Base-by-base conservation (phyloP, 495 filamentous ascomycete genomes). In the Penicillium odoratum region DNA sequence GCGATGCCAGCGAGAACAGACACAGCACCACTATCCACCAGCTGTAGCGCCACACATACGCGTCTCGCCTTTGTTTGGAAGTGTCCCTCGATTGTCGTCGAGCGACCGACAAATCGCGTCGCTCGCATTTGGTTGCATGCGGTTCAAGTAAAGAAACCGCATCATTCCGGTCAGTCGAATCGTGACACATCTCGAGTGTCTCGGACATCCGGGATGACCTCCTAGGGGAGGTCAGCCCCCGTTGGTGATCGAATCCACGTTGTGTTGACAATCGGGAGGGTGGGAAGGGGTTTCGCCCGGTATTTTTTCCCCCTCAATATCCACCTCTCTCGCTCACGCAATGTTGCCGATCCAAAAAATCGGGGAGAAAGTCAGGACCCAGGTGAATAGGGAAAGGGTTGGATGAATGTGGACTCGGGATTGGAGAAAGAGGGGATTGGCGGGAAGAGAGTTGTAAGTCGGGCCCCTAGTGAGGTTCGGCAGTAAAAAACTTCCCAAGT, bases 191-290 rank as follows among this genome's bases (percentile, higher is more conserved):
- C 55, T 63, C 65, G 67, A 54, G 53, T 64, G 59, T 66, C 45
- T 58, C 59, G 55, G 65, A 56, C 68, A 61, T 65, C 57, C 62
- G 66, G 73, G 72, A 75, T 74, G 73, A 78, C 75, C 75, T 75
- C 75, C 75, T 69, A 55, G 72, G 73, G 72, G 75, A 76, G 75
- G 75, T 74, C 75, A 76, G 68, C 70, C 73, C 73, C 74, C 73
- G 70, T 67, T 58, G 51, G 64, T 60, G 56, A 64, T 71, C 69
- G 64, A 72, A 75, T 76, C 74, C 74, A 74, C 74, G 70, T 72
- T 77, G 73, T 69, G 53, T 69, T 63, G 62, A 51, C 59, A 63
- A 62, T 61, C 36, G 36, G 57, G 53, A 51, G 55, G 40, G 50
- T 57, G 25, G 25, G 55, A 45, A 58, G 52, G 49, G 50, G 46